These are phyloP conservation scores for Potentilla sterilis DNA, from an alignment of 306 rosid species.

Conservation along the genomic window DNA sequence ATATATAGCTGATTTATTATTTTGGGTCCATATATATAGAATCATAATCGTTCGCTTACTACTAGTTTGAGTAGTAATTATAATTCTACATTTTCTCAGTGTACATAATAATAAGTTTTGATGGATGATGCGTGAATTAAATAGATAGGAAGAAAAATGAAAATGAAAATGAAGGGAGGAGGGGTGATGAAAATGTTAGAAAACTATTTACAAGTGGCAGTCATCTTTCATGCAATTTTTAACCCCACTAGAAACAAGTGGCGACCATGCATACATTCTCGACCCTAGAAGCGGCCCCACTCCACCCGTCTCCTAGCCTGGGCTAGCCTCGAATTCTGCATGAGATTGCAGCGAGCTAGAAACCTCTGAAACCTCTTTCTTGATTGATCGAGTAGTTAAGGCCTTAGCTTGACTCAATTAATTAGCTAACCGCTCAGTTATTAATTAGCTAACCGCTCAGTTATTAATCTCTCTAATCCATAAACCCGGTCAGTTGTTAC, in stretches of 20 bases:
- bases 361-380: neutral
- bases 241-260: constrained; percentile 31
- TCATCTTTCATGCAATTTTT: constrained; percentile 30
- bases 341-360: neutral
- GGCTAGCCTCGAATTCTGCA: neutral
- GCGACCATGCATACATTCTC: constrained; percentile 55
- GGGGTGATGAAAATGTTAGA: constrained; percentile 19
- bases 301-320: neutral
- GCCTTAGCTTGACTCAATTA: neutral
- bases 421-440: neutral
- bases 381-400: neutral
- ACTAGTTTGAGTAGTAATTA: neutral
- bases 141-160: neutral
- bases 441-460: no score
- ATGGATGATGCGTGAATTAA: neutral
- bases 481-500: neutral
- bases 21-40: neutral
- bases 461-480: neutral
- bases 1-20: no score
- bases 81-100: neutral
- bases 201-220: constrained; percentile 59
- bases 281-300: constrained; percentile 2
- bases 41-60: neutral
- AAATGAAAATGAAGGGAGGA: neutral
- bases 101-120: neutral